Conservation (phyloP, 768 basidiomycete genomes). For the Leccinum pellstonianum region DNA sequence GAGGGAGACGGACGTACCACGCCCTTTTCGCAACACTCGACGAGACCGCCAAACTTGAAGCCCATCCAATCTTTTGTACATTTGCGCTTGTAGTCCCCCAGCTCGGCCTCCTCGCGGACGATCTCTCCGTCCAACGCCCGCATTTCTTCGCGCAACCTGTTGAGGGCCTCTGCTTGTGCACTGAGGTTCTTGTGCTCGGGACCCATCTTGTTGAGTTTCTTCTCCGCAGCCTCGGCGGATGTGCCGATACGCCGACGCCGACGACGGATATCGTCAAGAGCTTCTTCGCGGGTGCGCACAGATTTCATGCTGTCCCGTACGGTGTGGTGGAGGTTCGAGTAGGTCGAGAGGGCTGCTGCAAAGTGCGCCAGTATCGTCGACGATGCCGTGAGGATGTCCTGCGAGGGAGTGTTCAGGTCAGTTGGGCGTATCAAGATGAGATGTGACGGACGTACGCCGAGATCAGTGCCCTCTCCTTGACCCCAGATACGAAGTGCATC, state of each 20-base stretch:
- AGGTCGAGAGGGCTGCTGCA: conserved; percentile 62
- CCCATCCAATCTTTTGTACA: conserved; percentile 70
- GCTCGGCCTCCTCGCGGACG: conserved; percentile 71
- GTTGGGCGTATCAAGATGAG: background rate
- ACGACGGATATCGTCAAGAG: conserved; percentile 71
- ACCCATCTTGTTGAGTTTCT: conserved; percentile 87
- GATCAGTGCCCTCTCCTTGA: conserved; percentile 77
- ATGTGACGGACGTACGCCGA: conserved; percentile 50
- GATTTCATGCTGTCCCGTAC: conserved; percentile 71
- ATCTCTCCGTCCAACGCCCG: conserved; percentile 78
- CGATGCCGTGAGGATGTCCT: conserved; percentile 78
- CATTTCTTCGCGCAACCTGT: conserved; percentile 74
- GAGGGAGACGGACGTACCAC: conserved; percentile 35
- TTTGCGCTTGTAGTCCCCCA: conserved; percentile 82
- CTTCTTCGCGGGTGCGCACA: conserved; percentile 82
- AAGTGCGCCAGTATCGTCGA: conserved; percentile 66
- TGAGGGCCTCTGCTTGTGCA: conserved; percentile 70
- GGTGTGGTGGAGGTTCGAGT: conserved; percentile 65
- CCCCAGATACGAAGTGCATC: conserved; percentile 77
- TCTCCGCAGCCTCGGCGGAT: conserved; percentile 82
- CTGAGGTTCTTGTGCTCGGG: conserved; percentile 83
- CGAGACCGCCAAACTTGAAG: conserved; percentile 83
- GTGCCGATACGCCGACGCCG: conserved; percentile 61
- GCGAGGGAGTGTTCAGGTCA: background rate
- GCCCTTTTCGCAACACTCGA: conserved; percentile 85